A percentile compares a stretch with the other conserved stretches of the same genome.
Conservation (phyloP, 2,329 filamentous ascomycete species). For the Aspergillus japonicus region DNA sequence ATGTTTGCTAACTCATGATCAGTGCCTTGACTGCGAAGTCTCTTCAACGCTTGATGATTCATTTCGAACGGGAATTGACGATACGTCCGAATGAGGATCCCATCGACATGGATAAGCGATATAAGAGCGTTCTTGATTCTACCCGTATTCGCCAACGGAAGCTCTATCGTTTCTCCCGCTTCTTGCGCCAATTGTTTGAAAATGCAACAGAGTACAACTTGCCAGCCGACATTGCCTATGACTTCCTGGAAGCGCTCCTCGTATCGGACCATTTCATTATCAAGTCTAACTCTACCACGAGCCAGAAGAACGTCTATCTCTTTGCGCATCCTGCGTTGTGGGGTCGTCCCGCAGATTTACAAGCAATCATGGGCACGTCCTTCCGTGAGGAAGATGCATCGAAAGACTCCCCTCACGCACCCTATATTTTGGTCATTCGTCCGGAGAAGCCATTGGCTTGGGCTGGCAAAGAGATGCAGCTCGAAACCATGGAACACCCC, state of each 20-base stretch:
- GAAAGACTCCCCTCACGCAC: conserved; percentile 70
- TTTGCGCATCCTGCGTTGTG: conserved; percentile 80
- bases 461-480: conserved; percentile 73
- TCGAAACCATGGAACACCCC: conserved; percentile 71
- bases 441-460: conserved; percentile 77
- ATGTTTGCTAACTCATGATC: conserved; percentile 25
- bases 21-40: conserved; percentile 88
- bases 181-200: conserved; percentile 89
- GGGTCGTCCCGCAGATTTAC: conserved; percentile 75
- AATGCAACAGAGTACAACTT: conserved; percentile 96
- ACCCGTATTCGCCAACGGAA: conserved; percentile 95
- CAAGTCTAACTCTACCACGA: conserved; percentile 63
- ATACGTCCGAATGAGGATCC: conserved; percentile 79
- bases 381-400: conserved; percentile 67
- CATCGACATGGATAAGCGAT: conserved; percentile 91
- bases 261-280: conserved; percentile 85
- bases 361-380: conserved; percentile 77
- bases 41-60: conserved; percentile 78
- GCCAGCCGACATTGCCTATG: conserved; percentile 65
- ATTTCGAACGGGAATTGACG: conserved; percentile 89
- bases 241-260: conserved; percentile 77
- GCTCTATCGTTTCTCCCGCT: conserved; percentile 89
- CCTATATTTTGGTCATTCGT: conserved; percentile 80
- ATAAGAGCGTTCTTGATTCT: conserved; percentile 92
- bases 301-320: conserved; percentile 74